phyloP scores from a whole-genome alignment of 2,329 filamentous ascomycete species.

The Fusarium coicis region DNA sequence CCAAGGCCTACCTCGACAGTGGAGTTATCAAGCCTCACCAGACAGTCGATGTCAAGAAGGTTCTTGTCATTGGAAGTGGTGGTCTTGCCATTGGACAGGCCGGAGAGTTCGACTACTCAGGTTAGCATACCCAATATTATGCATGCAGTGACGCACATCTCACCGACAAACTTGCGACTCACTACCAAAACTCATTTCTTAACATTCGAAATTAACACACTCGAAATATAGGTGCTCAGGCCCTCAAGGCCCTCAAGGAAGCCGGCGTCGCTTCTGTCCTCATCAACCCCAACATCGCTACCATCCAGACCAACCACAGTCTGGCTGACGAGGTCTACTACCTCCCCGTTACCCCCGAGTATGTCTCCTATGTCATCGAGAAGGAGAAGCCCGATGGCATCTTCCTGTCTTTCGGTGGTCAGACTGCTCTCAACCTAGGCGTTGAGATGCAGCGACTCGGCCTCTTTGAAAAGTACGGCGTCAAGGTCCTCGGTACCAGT shows the following conservation, averaged over 20 bases:
- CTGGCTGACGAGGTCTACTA: conserved; percentile 99
- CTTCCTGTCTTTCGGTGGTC: conserved; percentile 95
- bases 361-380: conserved; percentile 97
- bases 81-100: conserved; percentile 97
- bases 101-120: conserved; percentile 98
- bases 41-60: conserved; percentile 93
- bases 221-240: conserved; percentile 79
- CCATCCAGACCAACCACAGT: conserved; percentile 96
- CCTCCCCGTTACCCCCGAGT: conserved; percentile 96
- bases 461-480: conserved; percentile 92
- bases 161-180: conserved; percentile 28
- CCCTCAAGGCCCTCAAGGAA: conserved; percentile 96
- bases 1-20: conserved; percentile 89
- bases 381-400: conserved; percentile 96
- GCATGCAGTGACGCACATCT: conserved; percentile 1
- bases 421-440: conserved; percentile 96
- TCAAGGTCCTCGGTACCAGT: conserved; percentile 95
- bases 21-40: conserved; percentile 84
- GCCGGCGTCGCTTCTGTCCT: conserved; percentile 90
- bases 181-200: neutral
- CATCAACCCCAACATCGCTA: conserved; percentile 98
- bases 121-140: conserved; percentile 62
- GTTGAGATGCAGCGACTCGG: conserved; percentile 98
- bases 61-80: conserved; percentile 94
- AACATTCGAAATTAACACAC: conserved; percentile 32